Evolutionary conservation across 1,284 basidiomycete genomes (phyloP), one percentile per base, ranked within the genome.

Genomic region (Marasmius sp.): DNA sequence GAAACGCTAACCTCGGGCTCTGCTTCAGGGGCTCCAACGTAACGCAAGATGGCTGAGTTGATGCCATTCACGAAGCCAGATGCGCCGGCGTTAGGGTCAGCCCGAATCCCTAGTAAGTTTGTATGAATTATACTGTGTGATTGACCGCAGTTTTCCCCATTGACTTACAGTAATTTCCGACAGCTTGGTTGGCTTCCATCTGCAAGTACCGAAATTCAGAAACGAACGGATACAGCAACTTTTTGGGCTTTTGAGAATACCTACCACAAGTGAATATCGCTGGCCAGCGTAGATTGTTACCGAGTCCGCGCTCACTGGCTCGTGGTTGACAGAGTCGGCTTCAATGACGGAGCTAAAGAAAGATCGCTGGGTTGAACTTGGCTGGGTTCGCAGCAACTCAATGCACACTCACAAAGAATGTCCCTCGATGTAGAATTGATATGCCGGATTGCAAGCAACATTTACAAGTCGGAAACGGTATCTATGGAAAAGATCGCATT

Each of bases 391-490:
- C 11, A 14, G 53, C 27, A 27, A 27, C 5, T 2, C 27, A 11
- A 70, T 67, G 52, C 75, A 62, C 6, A 64, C 48, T 8, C 49
- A 61, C 45, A 65, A 14, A 47, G 57, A 57, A 48, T 79, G 77
- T 8, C 68, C 69, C 48, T 77, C 73, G 57, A 79, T 75, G 20
- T 71, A 67, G 69, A 79, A 77, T 6, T 56, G 69, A 66, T 66
- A 73, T 61, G 70, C 68, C 8, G 74, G 66, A 61, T 75, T 71
- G 61, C 75, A 76, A 1, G 78, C 70, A 71, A 81, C 79, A 68
- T 82, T 84, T 70, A 87, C 73, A 55, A 88, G 68, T 16, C 86
- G 72, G 65, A 75, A 68, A 3, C 74, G 72, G 61, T 74, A 75
- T 47, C 45, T 47, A 20, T 47, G n/a, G 4, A 27, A 5, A 7